Percentiles rank a stretch among this genome's conserved stretches.
phyloP scores from a whole-genome alignment of 331 rosid genomes.

The Quercus phellos region DNA sequence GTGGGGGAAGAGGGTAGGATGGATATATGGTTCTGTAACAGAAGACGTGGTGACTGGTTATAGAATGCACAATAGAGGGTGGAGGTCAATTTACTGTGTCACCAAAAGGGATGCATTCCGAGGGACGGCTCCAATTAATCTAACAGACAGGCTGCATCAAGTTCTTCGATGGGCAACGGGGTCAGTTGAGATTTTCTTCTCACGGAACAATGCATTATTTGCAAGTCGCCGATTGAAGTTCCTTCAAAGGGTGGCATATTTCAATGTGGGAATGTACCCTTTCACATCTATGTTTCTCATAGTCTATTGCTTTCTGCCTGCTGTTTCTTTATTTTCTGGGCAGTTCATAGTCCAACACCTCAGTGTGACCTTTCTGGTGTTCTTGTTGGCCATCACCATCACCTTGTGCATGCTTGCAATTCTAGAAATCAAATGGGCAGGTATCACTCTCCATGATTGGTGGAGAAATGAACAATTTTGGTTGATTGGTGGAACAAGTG shows the following conservation, averaged over 20 bases:
- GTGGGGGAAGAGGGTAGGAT: constrained; percentile 86
- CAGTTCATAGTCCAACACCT: constrained; percentile 74
- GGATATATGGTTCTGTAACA: constrained; percentile 88
- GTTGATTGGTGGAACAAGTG: constrained; percentile 86
- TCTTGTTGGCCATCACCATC: constrained; percentile 65
- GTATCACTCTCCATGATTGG: constrained; percentile 77
- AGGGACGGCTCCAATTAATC: constrained; percentile 80
- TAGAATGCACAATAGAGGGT: constrained; percentile 85
- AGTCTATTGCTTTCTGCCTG: constrained; percentile 74
- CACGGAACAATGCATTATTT: constrained; percentile 65
- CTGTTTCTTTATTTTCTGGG: constrained; percentile 67
- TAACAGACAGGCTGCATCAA: constrained; percentile 81
- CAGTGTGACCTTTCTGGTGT: constrained; percentile 54
- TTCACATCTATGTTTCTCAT: constrained; percentile 73
- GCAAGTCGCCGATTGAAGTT: constrained; percentile 71
- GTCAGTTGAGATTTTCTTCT: constrained; percentile 77
- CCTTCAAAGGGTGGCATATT: constrained; percentile 75
- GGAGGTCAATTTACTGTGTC: constrained; percentile 83
- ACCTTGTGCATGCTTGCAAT: constrained; percentile 69
- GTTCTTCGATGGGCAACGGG: constrained; percentile 90
- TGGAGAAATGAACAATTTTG: constrained; percentile 91
- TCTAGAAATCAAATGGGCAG: constrained; percentile 81
- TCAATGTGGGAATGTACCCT: constrained; percentile 89
- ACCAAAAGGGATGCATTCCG: constrained; percentile 80
- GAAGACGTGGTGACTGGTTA: constrained; percentile 91